These are phyloP conservation scores for Crucihimalaya himalaica DNA, from an alignment of 345 rosid genomes.

Conservation along the genomic window DNA sequence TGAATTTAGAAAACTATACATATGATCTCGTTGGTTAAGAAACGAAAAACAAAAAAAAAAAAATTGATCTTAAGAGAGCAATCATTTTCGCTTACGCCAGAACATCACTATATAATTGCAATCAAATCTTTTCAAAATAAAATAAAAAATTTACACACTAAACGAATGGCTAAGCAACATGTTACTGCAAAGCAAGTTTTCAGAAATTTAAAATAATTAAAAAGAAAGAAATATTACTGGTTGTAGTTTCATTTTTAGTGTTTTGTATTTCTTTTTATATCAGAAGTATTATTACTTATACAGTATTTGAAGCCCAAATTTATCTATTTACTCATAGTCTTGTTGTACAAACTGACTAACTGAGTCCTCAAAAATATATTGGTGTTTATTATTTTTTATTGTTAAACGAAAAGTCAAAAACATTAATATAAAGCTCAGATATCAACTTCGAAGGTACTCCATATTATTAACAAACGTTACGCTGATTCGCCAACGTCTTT, in stretches of 20 bases:
- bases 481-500: slow-evolving; percentile 42
- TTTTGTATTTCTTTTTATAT: too few species aligned
- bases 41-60: not conserved
- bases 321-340: not conserved
- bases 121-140: not conserved
- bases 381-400: not conserved
- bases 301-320: not conserved
- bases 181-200: slow-evolving; percentile 31
- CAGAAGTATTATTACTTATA: not conserved
- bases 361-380: not conserved
- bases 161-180: slow-evolving; percentile 35
- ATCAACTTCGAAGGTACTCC: slow-evolving; percentile 47
- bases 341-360: too few species aligned
- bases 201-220: not conserved
- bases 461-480: slow-evolving; percentile 45
- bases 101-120: slow-evolving; percentile 13
- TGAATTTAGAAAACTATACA: not conserved
- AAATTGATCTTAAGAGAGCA: not conserved
- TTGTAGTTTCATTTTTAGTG: too few species aligned
- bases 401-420: slow-evolving; percentile 27
- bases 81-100: slow-evolving; percentile 35
- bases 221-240: not conserved
- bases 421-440: slow-evolving; percentile 34
- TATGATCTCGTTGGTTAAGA: slow-evolving; percentile 7
- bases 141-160: not conserved